phyloP scores from a whole-genome alignment of 2,329 filamentous ascomycete genomes.

The Didymella sp. region DNA sequence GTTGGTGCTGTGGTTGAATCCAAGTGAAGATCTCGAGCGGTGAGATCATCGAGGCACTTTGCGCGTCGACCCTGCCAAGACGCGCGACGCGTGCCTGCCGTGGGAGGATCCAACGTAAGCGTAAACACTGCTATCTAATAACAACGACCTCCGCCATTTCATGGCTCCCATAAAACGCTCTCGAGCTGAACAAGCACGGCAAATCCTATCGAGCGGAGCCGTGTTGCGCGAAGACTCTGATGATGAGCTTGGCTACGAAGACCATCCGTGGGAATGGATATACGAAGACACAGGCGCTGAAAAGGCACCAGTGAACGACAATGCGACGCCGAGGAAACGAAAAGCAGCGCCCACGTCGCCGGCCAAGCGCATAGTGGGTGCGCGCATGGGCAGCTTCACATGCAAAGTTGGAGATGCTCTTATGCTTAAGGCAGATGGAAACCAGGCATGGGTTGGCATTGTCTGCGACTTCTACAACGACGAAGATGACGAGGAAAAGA shows the following conservation, averaged over 20 bases:
- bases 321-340: slow-evolving; percentile 44
- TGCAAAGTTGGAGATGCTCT: slow-evolving; percentile 84
- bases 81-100: slow-evolving; percentile 38
- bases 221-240: slow-evolving; percentile 81
- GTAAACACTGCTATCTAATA: slow-evolving; percentile 22
- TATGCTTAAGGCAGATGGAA: slow-evolving; percentile 85
- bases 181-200: slow-evolving; percentile 56
- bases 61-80: slow-evolving; percentile 40
- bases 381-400: slow-evolving; percentile 80
- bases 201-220: slow-evolving; percentile 64
- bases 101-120: slow-evolving; percentile 35
- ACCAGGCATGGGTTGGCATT: slow-evolving; percentile 91
- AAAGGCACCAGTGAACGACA: slow-evolving; percentile 25
- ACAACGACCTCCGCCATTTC: slow-evolving; percentile 20
- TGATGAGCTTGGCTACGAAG: slow-evolving; percentile 72
- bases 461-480: slow-evolving; percentile 82
- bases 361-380: slow-evolving; percentile 72
- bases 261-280: slow-evolving; percentile 61
- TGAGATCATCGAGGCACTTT: slow-evolving; percentile 29
- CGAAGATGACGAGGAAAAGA: slow-evolving; percentile 65
- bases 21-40: slow-evolving; percentile 9
- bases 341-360: slow-evolving; percentile 31
- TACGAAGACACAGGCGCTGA: slow-evolving; percentile 56
- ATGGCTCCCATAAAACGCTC: slow-evolving; percentile 53
- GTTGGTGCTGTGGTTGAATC: neutral